These are phyloP conservation scores for Bassia scoparia DNA, from an alignment of 148 eudicot species.

Conservation along the genomic window DNA sequence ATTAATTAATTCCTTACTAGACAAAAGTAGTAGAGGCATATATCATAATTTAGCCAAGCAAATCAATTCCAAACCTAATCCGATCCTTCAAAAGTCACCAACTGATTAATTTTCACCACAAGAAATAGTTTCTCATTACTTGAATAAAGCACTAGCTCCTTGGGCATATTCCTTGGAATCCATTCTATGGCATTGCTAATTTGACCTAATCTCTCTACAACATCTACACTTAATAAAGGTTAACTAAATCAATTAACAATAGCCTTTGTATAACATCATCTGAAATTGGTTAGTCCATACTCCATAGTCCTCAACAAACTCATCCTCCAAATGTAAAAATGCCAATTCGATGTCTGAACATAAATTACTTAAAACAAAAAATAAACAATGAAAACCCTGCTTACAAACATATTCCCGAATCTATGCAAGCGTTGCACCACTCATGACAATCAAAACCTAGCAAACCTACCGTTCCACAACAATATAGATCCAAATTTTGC, in stretches of 20 bases:
- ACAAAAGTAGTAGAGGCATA: neutral
- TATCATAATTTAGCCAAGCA: neutral
- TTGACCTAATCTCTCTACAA: neutral
- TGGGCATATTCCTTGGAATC: neutral
- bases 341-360: too few species aligned
- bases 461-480: neutral
- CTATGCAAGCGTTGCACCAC: neutral
- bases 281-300: neutral
- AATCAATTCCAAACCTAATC: neutral
- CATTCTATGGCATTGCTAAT: neutral
- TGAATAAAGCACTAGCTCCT: neutral
- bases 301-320: too few species aligned
- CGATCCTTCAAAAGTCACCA: neutral
- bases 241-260: too few species aligned
- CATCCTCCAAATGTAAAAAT: too few species aligned
- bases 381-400: neutral
- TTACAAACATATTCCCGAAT: neutral
- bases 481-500: neutral
- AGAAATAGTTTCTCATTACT: neutral
- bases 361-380: too few species aligned
- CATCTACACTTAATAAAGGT: neutral
- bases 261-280: too few species aligned
- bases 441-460: neutral
- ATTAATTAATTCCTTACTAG: too few species aligned
- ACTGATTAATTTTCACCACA: neutral